These are phyloP conservation scores for Phaeosphaeria sp. DNA, from an alignment of 2,329 filamentous ascomycete species.

Conservation along the genomic window DNA sequence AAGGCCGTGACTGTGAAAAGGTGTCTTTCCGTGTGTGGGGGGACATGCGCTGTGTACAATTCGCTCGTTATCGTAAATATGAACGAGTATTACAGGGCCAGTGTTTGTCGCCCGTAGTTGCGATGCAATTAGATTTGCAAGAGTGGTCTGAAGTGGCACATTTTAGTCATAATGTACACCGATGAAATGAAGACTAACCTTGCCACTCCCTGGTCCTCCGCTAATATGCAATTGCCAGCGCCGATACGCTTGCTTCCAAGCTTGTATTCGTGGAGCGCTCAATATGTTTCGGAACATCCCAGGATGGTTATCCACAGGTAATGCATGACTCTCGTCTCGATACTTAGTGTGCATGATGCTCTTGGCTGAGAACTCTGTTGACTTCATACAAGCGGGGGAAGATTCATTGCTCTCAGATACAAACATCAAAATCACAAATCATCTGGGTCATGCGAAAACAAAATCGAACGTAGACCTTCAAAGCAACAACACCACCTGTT, in stretches of 20 bases:
- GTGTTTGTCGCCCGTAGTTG: neutral
- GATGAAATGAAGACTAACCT: neutral
- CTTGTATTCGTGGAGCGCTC: neutral
- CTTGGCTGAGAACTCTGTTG: neutral
- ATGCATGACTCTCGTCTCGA: neutral
- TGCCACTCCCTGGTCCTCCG: neutral
- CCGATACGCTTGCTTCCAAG: neutral
- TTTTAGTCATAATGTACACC: neutral
- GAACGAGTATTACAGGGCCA: neutral
- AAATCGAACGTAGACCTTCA: neutral
- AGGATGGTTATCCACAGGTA: neutral
- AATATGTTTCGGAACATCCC: neutral
- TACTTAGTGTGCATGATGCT: neutral
- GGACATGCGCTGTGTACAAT: no score
- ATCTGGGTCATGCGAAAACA: no score
- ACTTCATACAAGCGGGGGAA: neutral
- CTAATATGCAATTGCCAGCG: neutral
- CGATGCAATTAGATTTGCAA: neutral
- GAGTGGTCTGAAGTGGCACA: neutral
- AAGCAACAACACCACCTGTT: neutral
- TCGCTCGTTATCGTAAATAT: neutral
- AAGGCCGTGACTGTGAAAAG: neutral
- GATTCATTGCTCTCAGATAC: no score
- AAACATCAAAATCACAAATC: no score
- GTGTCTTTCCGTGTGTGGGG: neutral